Evolutionary conservation across 305 asterid species (phyloP).

Genomic region (Solanum hybrid): DNA sequence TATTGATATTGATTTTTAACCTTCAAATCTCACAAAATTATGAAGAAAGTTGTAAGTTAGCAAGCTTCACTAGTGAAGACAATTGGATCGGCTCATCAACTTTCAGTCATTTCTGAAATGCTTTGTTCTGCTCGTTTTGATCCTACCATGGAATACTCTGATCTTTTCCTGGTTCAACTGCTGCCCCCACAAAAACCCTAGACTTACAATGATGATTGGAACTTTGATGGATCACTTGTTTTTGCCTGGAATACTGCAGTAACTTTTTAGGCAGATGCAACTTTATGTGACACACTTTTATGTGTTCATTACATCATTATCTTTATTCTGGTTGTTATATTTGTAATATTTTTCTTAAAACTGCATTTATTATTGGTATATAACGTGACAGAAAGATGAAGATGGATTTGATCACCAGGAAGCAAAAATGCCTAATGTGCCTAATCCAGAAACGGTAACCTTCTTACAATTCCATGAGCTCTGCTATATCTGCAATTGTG

Average conservation of each 20-base stretch:
- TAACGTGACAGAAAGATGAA: slow-evolving; percentile 71
- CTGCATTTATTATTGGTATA: slow-evolving; percentile 6
- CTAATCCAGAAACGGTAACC: slow-evolving; percentile 72
- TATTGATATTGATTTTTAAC: too few relatives aligned
- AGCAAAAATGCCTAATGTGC: slow-evolving; percentile 71
- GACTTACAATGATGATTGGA: not conserved
- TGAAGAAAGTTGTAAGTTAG: not conserved
- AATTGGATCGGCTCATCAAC: not conserved
- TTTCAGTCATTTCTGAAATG: not conserved
- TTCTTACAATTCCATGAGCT: not conserved
- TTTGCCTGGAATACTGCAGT: not conserved
- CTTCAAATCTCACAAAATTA: too few relatives aligned
- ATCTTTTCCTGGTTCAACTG: not conserved
- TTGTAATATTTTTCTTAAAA: slow-evolving; percentile 9
- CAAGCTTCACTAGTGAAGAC: not conserved
- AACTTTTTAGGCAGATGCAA: not conserved
- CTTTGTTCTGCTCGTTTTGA: not conserved
- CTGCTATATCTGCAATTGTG: not conserved
- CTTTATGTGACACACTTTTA: not conserved
- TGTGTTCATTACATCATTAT: not conserved
- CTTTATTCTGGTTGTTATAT: not conserved
- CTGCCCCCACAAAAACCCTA: not conserved
- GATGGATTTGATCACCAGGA: slow-evolving; percentile 77
- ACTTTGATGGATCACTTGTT: not conserved
- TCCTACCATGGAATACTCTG: not conserved